phyloP scores from a whole-genome alignment of 495 filamentous ascomycete species.

The Xylaria grammica region DNA sequence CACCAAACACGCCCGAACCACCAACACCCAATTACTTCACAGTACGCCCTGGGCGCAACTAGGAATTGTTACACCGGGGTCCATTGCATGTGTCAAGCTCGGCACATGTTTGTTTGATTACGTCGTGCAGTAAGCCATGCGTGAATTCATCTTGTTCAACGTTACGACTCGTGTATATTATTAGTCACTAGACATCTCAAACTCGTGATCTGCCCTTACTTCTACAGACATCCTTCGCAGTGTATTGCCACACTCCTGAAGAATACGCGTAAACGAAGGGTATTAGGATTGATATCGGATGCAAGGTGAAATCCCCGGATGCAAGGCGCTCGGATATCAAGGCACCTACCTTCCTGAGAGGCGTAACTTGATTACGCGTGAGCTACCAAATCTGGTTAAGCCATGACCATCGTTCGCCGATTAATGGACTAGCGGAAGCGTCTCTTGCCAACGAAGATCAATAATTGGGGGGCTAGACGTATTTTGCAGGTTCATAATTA shows the following conservation, averaged over 20 bases:
- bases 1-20: not conserved
- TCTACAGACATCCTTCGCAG: slow-evolving; percentile 11
- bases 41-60: not conserved
- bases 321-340: slow-evolving; percentile 10
- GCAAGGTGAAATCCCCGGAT: slow-evolving; percentile 8
- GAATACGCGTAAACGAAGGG: not conserved
- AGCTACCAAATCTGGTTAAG: slow-evolving; percentile 10
- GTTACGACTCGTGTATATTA: not conserved
- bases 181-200: not conserved
- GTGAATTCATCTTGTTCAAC: slow-evolving; percentile 1
- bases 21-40: not conserved
- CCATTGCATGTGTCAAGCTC: no score
- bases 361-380: slow-evolving; percentile 8
- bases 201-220: not conserved
- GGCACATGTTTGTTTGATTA: no score
- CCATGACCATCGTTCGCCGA: slow-evolving; percentile 3
- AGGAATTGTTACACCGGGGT: no score
- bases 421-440: slow-evolving; percentile 4
- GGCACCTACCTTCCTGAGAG: not conserved
- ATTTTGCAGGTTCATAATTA: not conserved
- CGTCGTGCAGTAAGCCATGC: no score
- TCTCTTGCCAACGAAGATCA: slow-evolving; percentile 8
- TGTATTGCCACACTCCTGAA: slow-evolving; percentile 14
- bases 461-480: not conserved
- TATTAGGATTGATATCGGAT: not conserved